Base-by-base conservation (phyloP, 495 filamentous ascomycete species). In the Pyrenula massariospora region DNA sequence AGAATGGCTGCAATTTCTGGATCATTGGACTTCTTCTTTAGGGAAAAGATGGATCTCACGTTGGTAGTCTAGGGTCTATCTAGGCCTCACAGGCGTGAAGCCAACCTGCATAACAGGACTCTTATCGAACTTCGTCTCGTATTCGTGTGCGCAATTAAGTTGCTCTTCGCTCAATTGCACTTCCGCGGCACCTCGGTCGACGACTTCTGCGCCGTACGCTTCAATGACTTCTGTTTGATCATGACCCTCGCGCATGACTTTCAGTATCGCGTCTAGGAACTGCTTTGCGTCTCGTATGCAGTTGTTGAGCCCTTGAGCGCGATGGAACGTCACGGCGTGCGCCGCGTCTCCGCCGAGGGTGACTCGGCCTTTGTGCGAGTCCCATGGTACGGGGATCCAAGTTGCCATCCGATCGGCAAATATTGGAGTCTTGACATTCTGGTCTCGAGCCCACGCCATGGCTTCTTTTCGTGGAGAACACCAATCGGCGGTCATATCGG, bases 291-390 rank as follows among this genome's bases (percentile, higher is more conserved):
- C 75, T 2, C 68, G 68, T 48, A 79, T 70, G 22, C 69, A 67
- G 55, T 77, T 72, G 24, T 77, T 76, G 12, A 78, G 60, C 0
- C 75, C 76, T 62, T 79, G 76, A 2, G 74, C 76, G 12, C 76
- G 70, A 52, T 79, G 66, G 60, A 58, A 57, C 2, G 72, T 75
- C 73, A 78, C 75, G 0, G 73, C 59, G 65, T 79, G 77, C 10
- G 73, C 76, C 0, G 77, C 77, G 61, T 80, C 77, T 8, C 77
- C 77, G 0, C 68, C 73, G 50, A 79, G 63, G 3, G 75, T 77
- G 0, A 79, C 66, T 2, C 67, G 60, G 19, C 73, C 74, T 2
- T 56, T 56, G 31, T 66, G 65, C 53, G 67, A 72, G 54, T 78
- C 68, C 70, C 70, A 77, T 12, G 62, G 61, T 1, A 57, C 49